These are phyloP conservation scores for Plenodomus biglobosus DNA, from an alignment of 2,329 filamentous ascomycete genomes.

Conservation along the genomic window DNA sequence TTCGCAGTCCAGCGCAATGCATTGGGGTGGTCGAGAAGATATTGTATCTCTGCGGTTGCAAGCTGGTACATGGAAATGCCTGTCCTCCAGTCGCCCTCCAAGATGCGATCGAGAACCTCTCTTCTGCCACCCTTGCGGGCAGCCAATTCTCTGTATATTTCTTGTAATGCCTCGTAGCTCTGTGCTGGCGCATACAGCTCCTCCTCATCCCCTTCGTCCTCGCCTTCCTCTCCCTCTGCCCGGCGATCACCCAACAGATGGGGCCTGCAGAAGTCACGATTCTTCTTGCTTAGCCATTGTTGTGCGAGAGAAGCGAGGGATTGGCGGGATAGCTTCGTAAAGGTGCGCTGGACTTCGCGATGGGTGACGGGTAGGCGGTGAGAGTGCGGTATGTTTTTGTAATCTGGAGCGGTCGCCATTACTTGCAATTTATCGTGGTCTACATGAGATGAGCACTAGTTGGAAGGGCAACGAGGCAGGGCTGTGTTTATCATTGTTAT, in stretches of 20 bases:
- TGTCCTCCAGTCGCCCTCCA: constrained; percentile 60
- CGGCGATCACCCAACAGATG: constrained; percentile 51
- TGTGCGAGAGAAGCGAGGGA: constrained; percentile 72
- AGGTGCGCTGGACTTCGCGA: constrained; percentile 63
- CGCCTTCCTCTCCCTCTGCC: constrained; percentile 54
- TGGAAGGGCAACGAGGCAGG: constrained; percentile 13
- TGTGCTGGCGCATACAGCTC: constrained; percentile 70
- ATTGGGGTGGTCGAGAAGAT: constrained; percentile 56
- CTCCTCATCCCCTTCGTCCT: constrained; percentile 52
- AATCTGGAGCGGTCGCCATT: constrained; percentile 67
- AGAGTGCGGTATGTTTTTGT: constrained; percentile 69
- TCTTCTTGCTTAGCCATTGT: constrained; percentile 73
- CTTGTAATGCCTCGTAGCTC: constrained; percentile 66
- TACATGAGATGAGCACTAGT: constrained; percentile 33
- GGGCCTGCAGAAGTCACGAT: constrained; percentile 61
- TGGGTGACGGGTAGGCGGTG: constrained; percentile 68
- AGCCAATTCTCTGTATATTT: constrained; percentile 47
- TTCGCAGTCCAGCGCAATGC: constrained; percentile 58
- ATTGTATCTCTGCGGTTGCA: constrained; percentile 57
- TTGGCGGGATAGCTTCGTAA: constrained; percentile 70
- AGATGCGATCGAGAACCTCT: constrained; percentile 58
- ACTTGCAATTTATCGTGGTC: constrained; percentile 30
- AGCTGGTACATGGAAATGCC: constrained; percentile 58
- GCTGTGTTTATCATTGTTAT: constrained; percentile 27
- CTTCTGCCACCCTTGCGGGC: constrained; percentile 54